phyloP scores from a whole-genome alignment of 1,284 basidiomycete genomes.

The Wolfiporia cocos region DNA sequence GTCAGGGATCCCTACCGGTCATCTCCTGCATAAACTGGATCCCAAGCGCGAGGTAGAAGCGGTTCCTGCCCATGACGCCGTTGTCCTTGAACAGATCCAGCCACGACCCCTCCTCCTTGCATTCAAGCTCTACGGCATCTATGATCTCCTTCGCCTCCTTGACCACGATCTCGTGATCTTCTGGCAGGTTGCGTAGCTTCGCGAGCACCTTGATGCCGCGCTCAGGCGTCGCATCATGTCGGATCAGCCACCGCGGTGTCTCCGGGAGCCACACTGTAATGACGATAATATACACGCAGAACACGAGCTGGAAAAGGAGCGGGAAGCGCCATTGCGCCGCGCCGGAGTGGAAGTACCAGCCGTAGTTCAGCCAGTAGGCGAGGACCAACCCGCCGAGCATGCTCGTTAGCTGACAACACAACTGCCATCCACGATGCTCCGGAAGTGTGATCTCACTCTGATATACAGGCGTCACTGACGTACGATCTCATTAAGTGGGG shows the following conservation, averaged over 20 bases:
- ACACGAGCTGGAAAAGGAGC: constrained; percentile 36
- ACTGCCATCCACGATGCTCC: constrained; percentile 15
- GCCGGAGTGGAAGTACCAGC: constrained; percentile 32
- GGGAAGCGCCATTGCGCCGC: constrained; percentile 39
- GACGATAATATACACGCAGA: constrained; percentile 33
- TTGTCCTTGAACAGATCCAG: constrained; percentile 8
- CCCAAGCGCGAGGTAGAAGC: constrained; percentile 11
- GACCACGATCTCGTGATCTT: constrained; percentile 6
- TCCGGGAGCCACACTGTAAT: constrained; percentile 34
- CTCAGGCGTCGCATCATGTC: constrained; percentile 25
- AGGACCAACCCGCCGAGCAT: constrained; percentile 16
- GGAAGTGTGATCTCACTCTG: constrained; percentile 17
- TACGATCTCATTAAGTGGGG: too few relatives aligned
- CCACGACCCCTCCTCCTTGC: constrained; percentile 10
- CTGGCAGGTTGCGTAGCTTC: constrained; percentile 7
- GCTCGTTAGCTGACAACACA: constrained; percentile 19
- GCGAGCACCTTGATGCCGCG: constrained; percentile 8
- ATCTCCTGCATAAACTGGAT: constrained; percentile 13
- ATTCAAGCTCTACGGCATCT: constrained; percentile 8
- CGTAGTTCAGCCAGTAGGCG: constrained; percentile 43
- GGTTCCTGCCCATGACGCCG: constrained; percentile 7
- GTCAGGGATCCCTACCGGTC: constrained; percentile 4
- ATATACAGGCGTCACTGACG: constrained; percentile 18
- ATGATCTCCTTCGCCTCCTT: constrained; percentile 7
- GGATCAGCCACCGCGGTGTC: constrained; percentile 39